phyloP scores from a whole-genome alignment of 352 stramenopile species.

The Globisporangium sylvaticum region DNA sequence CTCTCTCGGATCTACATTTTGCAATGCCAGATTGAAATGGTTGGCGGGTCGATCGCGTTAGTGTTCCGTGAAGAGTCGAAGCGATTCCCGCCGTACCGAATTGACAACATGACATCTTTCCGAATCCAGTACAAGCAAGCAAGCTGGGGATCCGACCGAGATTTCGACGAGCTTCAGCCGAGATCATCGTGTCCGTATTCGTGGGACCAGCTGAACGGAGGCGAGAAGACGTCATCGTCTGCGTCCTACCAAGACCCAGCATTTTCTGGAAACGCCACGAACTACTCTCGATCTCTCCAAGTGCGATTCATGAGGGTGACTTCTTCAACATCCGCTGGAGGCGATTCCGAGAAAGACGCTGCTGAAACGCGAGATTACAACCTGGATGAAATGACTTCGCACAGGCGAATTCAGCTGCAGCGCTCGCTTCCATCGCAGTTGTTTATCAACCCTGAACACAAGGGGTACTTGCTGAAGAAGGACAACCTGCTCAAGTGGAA shows the following conservation, averaged over 20 bases:
- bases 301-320: slow-evolving; percentile 88
- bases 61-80: slow-evolving; percentile 85
- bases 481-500: slow-evolving; percentile 90
- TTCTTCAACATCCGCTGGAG: slow-evolving; percentile 51
- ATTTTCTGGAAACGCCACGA: slow-evolving; percentile 52
- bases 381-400: slow-evolving; percentile 80
- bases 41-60: slow-evolving; percentile 80
- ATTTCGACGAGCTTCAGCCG: slow-evolving; percentile 75
- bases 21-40: slow-evolving; percentile 83
- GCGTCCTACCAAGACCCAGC: slow-evolving; percentile 62
- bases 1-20: slow-evolving; percentile 84
- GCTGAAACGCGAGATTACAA: slow-evolving; percentile 88
- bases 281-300: slow-evolving; percentile 63
- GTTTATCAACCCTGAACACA: slow-evolving; percentile 74
- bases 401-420: slow-evolving; percentile 78
- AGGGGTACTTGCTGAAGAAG: slow-evolving; percentile 82
- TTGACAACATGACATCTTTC: slow-evolving; percentile 91
- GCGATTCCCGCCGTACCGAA: slow-evolving; percentile 86
- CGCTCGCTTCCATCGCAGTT: slow-evolving; percentile 76
- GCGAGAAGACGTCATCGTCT: slow-evolving; percentile 53
- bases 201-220: slow-evolving; percentile 79
- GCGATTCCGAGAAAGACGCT: slow-evolving; percentile 68
- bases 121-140: slow-evolving; percentile 85
- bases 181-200: slow-evolving; percentile 79
- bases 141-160: slow-evolving; percentile 62